Base-by-base conservation (phyloP, 305 asterid genomes). In the Solanum hybrid region DNA sequence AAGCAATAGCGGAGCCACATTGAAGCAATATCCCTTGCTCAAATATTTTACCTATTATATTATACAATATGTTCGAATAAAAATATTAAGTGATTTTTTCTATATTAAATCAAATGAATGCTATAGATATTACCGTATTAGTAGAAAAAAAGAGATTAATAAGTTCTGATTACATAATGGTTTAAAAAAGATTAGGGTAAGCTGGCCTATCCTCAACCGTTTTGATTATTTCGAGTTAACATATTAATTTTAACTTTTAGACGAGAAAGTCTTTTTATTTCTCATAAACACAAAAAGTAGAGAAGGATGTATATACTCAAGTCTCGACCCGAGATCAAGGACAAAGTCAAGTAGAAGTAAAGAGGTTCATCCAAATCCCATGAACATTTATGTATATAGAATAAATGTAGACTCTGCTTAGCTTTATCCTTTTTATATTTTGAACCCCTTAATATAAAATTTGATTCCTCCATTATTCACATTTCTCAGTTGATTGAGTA, bases 401-500 rank as follows among this genome's bases (percentile, higher is more conserved):
- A 45, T 45, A 45, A 45, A 45, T 45, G 65, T 45, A 1, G 22
- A 45, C 61, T 45, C 7, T 45, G 7, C 22, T 45, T 45, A 14
- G 8, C 22, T 14, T 45, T 45, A 45, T 45, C 22, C 0, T 41
- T 41, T 45, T 45, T 13, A 45, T 45, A 45, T 45, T 45, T 45
- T 51, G 68, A 51, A 51, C 3, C 9, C 8, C 8, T 45, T 45
- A 45, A 1, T 2, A 45, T 0, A 45, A 45, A 20, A 7, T 0
- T 3, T 57, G 1, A 57, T 57, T 17, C 24, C 24, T 0, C 2
- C 10, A 57, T 57, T 57, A 0, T 0, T 7, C 24, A 7, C 24
- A 57, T 57, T 0, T 61, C 26, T 8, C 1, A 0, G 0, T 1
- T 61, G 5, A 22, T 61, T 61, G 72, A 61, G 1, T 61, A 61